phyloP scores from a whole-genome alignment of 139 green algal species.

The Volvox reticuliferus region DNA sequence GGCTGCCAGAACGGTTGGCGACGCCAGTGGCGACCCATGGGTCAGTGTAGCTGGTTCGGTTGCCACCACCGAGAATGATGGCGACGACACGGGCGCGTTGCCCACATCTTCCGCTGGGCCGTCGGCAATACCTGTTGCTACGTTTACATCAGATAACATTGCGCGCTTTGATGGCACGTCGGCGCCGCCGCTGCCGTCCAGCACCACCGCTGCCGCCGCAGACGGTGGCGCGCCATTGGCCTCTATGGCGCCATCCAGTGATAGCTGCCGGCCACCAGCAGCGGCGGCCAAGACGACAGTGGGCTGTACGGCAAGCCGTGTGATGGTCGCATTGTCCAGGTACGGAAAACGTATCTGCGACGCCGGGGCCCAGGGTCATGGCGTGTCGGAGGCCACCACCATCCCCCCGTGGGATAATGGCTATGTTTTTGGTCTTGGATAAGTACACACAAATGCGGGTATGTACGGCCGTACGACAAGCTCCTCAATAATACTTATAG shows the following conservation, averaged over 20 bases:
- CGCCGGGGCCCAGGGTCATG: too few species aligned
- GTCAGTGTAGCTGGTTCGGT: too few species aligned
- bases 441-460: too few species aligned
- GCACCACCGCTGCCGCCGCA: not conserved
- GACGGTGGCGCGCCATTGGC: too few species aligned
- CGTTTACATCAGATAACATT: not conserved
- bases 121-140: not conserved
- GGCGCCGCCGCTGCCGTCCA: not conserved
- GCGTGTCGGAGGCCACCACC: too few species aligned
- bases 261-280: not conserved
- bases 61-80: too few species aligned
- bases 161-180: not conserved
- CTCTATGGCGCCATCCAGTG: not conserved
- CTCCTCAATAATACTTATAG: too few species aligned
- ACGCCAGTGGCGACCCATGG: not conserved
- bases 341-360: slow-evolving; percentile 54
- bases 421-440: too few species aligned
- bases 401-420: too few species aligned
- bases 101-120: not conserved
- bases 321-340: slow-evolving; percentile 53
- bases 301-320: slow-evolving; percentile 7
- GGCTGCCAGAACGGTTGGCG: not conserved
- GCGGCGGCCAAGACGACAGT: not conserved
- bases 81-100: not conserved
- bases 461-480: too few species aligned